Evolutionary conservation across 768 basidiomycete genomes (phyloP).

Genomic region (Auricularia heimuer): DNA sequence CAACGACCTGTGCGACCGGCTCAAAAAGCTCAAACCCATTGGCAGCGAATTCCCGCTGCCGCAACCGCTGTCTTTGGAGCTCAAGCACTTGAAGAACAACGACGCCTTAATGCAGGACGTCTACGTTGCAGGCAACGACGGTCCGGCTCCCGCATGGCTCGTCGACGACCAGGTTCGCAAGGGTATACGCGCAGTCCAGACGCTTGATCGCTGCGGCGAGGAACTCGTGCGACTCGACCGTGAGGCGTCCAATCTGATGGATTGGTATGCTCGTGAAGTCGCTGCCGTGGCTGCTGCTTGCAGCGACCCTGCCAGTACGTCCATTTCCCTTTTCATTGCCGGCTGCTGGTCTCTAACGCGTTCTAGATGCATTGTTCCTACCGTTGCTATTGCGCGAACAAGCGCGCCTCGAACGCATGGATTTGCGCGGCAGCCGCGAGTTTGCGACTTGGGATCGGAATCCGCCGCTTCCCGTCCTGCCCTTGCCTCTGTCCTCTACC

Average conservation of each 20-base stretch:
- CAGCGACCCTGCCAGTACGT: background rate
- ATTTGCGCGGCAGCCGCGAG: too few relatives aligned
- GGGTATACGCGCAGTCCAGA: conserved; percentile 24
- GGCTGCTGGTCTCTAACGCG: background rate
- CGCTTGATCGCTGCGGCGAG: conserved; percentile 21
- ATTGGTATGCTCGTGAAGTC: conserved; percentile 24
- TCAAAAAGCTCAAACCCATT: conserved; percentile 19
- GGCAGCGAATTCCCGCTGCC: conserved; percentile 23
- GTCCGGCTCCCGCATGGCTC: conserved; percentile 22
- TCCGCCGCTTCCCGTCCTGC: too few relatives aligned
- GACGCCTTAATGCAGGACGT: conserved; percentile 27
- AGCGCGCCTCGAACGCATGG: too few relatives aligned
- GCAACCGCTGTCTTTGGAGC: conserved; percentile 19
- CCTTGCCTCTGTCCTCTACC: too few relatives aligned
- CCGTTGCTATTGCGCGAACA: too few relatives aligned
- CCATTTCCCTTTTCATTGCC: background rate
- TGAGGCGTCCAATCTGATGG: conserved; percentile 27
- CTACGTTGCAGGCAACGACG: conserved; percentile 19
- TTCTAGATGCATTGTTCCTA: background rate
- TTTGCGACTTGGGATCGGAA: too few relatives aligned
- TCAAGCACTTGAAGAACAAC: conserved; percentile 13
- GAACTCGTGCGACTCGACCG: conserved; percentile 17
- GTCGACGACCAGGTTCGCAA: conserved; percentile 21
- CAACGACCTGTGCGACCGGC: conserved; percentile 19
- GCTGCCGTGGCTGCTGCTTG: background rate